Evolutionary conservation across 1,139 yeast species (phyloP).

Genomic region (Saccharomyces hybrid): DNA sequence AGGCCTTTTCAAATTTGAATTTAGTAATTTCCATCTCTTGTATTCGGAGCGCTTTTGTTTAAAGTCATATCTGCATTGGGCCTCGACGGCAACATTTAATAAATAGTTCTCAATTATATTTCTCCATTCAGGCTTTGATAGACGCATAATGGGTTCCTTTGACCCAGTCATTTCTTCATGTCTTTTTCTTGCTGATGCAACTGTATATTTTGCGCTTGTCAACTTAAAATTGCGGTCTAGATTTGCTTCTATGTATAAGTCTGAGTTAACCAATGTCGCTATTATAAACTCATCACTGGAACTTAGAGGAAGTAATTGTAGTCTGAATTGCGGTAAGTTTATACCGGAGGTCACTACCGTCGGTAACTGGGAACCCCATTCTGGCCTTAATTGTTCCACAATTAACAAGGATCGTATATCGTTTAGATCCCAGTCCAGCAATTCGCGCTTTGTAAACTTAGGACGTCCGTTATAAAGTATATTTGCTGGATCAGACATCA

Average conservation of each 20-base stretch:
- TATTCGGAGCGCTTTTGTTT: slow-evolving; percentile 40
- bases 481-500: slow-evolving; percentile 33
- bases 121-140: slow-evolving; percentile 54
- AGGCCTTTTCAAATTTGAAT: slow-evolving; percentile 23
- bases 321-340: slow-evolving; percentile 28
- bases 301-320: slow-evolving; percentile 44
- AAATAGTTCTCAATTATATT: slow-evolving; percentile 59
- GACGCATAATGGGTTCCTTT: slow-evolving; percentile 25
- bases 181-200: slow-evolving; percentile 47
- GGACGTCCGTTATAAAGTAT: slow-evolving; percentile 50
- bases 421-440: slow-evolving; percentile 58
- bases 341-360: slow-evolving; percentile 25
- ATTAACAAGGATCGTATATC: slow-evolving; percentile 57
- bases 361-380: slow-evolving; percentile 49
- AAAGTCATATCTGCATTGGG: slow-evolving; percentile 57
- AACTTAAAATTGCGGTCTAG: slow-evolving; percentile 44
- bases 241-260: slow-evolving; percentile 51
- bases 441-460: slow-evolving; percentile 47
- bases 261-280: slow-evolving; percentile 44
- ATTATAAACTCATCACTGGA: slow-evolving; percentile 44
- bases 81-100: slow-evolving; percentile 58
- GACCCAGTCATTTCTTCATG: slow-evolving; percentile 32
- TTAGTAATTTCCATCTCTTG: slow-evolving; percentile 34
- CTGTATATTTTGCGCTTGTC: slow-evolving; percentile 54
- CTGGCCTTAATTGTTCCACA: slow-evolving; percentile 41